phyloP scores from a whole-genome alignment of 768 basidiomycete species.

The Suillus placidus region DNA sequence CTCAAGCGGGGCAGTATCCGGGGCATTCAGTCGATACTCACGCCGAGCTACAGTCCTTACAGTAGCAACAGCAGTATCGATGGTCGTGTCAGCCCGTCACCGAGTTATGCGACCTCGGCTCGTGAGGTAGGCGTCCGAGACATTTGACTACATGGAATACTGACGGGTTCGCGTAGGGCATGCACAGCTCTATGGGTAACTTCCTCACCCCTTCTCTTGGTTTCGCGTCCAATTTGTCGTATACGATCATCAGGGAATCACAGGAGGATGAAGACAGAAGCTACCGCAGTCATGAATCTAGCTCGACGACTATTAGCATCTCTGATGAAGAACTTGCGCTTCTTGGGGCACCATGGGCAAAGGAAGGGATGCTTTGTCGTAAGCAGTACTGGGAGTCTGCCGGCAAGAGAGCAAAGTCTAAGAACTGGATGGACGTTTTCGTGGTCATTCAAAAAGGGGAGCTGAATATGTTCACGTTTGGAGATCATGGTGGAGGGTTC shows the following conservation, averaged over 20 bases:
- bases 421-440: constrained; percentile 92
- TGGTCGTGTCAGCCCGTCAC: constrained; percentile 91
- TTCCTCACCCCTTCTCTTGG: constrained; percentile 89
- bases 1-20: constrained; percentile 92
- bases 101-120: constrained; percentile 89
- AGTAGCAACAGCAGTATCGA: constrained; percentile 84
- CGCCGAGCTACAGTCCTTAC: constrained; percentile 75
- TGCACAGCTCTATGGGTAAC: constrained; percentile 65
- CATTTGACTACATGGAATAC: not conserved
- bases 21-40: constrained; percentile 80
- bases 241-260: constrained; percentile 94
- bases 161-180: constrained; percentile 41
- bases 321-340: constrained; percentile 95
- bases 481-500: constrained; percentile 64
- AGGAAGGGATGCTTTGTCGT: constrained; percentile 94
- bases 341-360: constrained; percentile 97
- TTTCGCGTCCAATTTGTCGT: constrained; percentile 93
- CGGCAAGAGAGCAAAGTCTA: constrained; percentile 84
- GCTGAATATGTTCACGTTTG: constrained; percentile 95
- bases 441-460: constrained; percentile 95
- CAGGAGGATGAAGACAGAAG: constrained; percentile 87
- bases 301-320: constrained; percentile 79
- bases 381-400: constrained; percentile 93
- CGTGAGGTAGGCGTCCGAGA: constrained; percentile 60
- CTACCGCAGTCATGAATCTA: constrained; percentile 61